A percentile compares a stretch with the other conserved stretches of the same genome.
Conservation (phyloP, 495 filamentous ascomycete species). For the Aspergillus incahuasiensis region DNA sequence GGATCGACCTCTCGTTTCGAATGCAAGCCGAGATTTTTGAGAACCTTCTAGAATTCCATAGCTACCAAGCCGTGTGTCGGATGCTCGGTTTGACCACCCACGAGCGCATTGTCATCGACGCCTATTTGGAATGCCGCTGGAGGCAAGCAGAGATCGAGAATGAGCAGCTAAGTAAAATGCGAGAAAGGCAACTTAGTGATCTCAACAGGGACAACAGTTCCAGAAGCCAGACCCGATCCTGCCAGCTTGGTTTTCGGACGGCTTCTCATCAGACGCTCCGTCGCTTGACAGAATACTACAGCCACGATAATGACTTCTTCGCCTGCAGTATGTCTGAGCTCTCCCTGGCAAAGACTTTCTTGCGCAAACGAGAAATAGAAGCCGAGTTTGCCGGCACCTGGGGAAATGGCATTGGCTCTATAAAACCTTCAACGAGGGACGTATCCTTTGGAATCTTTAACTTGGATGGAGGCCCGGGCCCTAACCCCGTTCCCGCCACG, state of each 20-base stretch:
- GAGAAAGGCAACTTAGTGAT: constrained; percentile 25
- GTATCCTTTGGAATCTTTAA: neutral
- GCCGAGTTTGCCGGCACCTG: constrained; percentile 29
- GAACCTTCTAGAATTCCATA: constrained; percentile 23
- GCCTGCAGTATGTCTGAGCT: constrained; percentile 28
- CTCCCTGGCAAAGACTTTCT: constrained; percentile 23
- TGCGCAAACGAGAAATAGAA: constrained; percentile 25
- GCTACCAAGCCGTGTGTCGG: constrained; percentile 13
- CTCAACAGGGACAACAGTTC: constrained; percentile 30
- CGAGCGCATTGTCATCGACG: constrained; percentile 16
- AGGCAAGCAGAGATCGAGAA: constrained; percentile 27
- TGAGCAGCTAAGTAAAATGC: constrained; percentile 24
- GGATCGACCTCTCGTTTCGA: constrained; percentile 30
- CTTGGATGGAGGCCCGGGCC: neutral
- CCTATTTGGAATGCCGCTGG: constrained; percentile 19
- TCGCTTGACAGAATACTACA: constrained; percentile 4
- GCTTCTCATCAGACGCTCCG: constrained; percentile 13
- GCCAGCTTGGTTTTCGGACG: constrained; percentile 22
- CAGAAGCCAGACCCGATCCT: constrained; percentile 12
- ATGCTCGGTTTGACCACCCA: constrained; percentile 25
- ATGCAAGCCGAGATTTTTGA: constrained; percentile 36
- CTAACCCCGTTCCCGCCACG: neutral
- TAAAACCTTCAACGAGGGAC: constrained; percentile 5
- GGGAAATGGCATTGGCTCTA: constrained; percentile 21
- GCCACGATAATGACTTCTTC: constrained; percentile 21